phyloP scores from a whole-genome alignment of 768 basidiomycete genomes.

The Leucosporidium scottii region DNA sequence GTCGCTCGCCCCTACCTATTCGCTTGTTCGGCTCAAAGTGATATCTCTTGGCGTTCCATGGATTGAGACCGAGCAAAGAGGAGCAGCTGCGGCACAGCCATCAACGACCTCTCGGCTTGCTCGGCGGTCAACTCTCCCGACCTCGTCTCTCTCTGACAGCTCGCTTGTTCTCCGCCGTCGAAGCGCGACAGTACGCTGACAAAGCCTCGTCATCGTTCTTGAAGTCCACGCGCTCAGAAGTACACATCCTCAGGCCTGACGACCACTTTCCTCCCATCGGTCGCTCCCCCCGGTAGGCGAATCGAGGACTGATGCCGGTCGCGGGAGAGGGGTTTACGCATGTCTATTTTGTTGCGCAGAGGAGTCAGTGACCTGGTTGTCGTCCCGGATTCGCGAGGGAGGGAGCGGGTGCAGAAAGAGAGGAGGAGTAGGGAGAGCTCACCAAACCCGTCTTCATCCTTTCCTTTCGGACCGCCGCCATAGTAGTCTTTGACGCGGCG shows the following conservation, averaged over 20 bases:
- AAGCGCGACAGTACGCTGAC: too few relatives aligned
- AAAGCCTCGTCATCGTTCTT: neutral
- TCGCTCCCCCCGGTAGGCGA: conserved; percentile 9
- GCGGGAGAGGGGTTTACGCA: conserved; percentile 47
- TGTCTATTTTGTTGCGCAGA: conserved; percentile 40
- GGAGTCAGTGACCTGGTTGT: conserved; percentile 33
- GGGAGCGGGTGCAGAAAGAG: neutral
- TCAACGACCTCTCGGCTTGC: too few relatives aligned
- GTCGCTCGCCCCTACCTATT: too few relatives aligned
- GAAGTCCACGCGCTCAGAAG: conserved; percentile 3
- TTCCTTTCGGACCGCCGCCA: conserved; percentile 67
- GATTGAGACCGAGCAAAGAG: too few relatives aligned
- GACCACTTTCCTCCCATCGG: conserved; percentile 15
- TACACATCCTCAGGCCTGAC: conserved; percentile 26
- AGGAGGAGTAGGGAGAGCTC: conserved; percentile 40
- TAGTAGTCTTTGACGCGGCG: conserved; percentile 86
- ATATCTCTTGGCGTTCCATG: too few relatives aligned
- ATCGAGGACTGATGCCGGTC: conserved; percentile 40
- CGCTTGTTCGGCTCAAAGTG: too few relatives aligned
- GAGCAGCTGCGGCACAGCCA: too few relatives aligned
- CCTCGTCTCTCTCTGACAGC: too few relatives aligned
- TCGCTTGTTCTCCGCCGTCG: too few relatives aligned
- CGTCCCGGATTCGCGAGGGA: conserved; percentile 16
- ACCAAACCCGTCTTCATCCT: conserved; percentile 90
- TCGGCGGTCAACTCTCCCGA: too few relatives aligned